These are phyloP conservation scores for Diaporthe sp. DNA, from an alignment of 2,329 filamentous ascomycete genomes.

Conservation along the genomic window DNA sequence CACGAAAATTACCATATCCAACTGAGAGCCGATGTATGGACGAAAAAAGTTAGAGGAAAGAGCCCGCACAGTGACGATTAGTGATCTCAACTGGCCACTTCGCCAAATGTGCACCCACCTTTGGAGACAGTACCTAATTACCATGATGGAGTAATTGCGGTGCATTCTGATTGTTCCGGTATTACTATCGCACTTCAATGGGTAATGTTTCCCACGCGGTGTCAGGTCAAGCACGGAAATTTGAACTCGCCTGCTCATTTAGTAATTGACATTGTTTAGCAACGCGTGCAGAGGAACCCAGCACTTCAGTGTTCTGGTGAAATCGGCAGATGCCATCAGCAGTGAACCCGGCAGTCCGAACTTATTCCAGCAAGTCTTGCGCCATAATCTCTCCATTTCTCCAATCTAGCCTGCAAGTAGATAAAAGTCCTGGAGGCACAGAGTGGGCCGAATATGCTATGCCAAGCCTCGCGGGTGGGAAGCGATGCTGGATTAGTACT, in stretches of 20 bases:
- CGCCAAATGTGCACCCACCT: too few species aligned
- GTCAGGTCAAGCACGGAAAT: background rate
- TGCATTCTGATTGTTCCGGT: too few species aligned
- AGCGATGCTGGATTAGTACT: background rate
- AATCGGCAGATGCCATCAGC: background rate
- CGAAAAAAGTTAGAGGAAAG: too few species aligned
- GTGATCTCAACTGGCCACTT: too few species aligned
- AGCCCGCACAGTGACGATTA: too few species aligned
- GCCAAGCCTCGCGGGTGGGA: background rate
- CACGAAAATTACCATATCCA: too few species aligned
- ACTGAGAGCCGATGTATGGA: too few species aligned
- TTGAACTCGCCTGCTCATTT: background rate
- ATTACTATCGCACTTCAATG: background rate
- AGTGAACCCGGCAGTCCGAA: background rate
- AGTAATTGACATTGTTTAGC: background rate
- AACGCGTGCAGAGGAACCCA: background rate
- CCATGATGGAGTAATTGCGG: too few species aligned
- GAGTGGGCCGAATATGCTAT: background rate
- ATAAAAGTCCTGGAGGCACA: background rate
- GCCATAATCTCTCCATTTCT: background rate
- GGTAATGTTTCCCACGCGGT: too few species aligned
- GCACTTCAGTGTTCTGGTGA: background rate
- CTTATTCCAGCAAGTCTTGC: background rate
- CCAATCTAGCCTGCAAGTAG: background rate
- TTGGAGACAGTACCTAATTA: too few species aligned